Conservation (phyloP, 2,329 filamentous ascomycete genomes). For the Didymella segeticola region DNA sequence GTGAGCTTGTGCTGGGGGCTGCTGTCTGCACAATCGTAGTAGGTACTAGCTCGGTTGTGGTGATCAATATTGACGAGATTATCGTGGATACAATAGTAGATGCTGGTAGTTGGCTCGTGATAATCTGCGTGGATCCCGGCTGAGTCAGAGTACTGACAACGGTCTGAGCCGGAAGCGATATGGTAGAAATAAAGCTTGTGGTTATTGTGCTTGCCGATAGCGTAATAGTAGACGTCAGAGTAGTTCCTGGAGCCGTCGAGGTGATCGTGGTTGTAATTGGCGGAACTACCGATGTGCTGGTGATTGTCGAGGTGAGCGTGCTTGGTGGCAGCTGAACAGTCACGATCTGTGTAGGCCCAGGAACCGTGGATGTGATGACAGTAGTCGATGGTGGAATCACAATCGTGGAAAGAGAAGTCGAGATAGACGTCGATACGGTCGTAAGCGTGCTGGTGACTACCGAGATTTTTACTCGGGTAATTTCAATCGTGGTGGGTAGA, state of each 20-base stretch:
- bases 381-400: conserved; percentile 16
- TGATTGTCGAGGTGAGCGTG: conserved; percentile 6
- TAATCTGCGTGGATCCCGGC: conserved; percentile 26
- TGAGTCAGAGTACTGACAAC: conserved; percentile 12
- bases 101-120: conserved; percentile 37
- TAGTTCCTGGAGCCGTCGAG: background rate
- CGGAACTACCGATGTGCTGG: background rate
- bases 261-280: background rate
- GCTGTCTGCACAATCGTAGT: conserved; percentile 34
- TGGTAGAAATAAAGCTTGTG: conserved; percentile 33
- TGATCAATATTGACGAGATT: conserved; percentile 24
- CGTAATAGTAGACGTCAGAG: conserved; percentile 5
- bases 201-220: conserved; percentile 32
- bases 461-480: conserved; percentile 12
- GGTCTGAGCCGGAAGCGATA: conserved; percentile 22
- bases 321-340: conserved; percentile 23
- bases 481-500: background rate
- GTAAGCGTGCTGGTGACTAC: conserved; percentile 9
- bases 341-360: conserved; percentile 18
- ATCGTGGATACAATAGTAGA: conserved; percentile 30
- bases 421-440: background rate
- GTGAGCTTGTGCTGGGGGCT: conserved; percentile 23
- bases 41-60: conserved; percentile 26
- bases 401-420: conserved; percentile 5
- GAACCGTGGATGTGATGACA: conserved; percentile 26